Conservation (phyloP, 1,284 basidiomycete genomes). For the Puccinia horiana region DNA sequence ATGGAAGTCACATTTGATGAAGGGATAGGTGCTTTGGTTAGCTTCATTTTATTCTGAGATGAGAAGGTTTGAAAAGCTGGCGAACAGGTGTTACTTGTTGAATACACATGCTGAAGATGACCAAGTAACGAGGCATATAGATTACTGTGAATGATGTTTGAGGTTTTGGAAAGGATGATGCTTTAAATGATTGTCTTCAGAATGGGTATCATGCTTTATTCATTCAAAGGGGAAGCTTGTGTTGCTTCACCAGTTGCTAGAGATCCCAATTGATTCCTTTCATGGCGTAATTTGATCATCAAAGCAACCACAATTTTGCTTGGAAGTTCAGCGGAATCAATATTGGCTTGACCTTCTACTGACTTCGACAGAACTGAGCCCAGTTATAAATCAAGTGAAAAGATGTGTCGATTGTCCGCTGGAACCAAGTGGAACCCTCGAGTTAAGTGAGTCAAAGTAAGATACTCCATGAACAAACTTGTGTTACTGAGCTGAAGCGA, state of each 20-base stretch:
- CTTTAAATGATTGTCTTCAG: constrained; percentile 43
- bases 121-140: constrained; percentile 46
- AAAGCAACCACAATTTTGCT: constrained; percentile 47
- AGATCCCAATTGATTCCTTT: constrained; percentile 35
- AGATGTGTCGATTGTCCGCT: constrained; percentile 75
- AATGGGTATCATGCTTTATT: constrained; percentile 36
- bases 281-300: constrained; percentile 45
- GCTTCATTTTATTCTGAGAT: constrained; percentile 12
- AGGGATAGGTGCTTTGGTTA: not conserved
- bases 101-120: constrained; percentile 46
- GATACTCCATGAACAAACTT: constrained; percentile 80
- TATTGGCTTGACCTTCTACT: constrained; percentile 66
- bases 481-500: constrained; percentile 69
- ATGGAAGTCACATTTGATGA: constrained; percentile 27
- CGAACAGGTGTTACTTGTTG: constrained; percentile 30
- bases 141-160: constrained; percentile 47
- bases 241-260: constrained; percentile 43
- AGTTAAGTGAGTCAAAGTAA: constrained; percentile 74
- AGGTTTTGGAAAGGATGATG: constrained; percentile 35
- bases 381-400: constrained; percentile 83
- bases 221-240: constrained; percentile 45
- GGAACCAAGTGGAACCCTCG: constrained; percentile 80
- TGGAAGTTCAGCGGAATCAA: constrained; percentile 65
- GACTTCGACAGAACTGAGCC: constrained; percentile 65
- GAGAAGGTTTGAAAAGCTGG: not conserved